Conservation (phyloP, 2,329 filamentous ascomycete genomes). For the Dactylellina leptospora region DNA sequence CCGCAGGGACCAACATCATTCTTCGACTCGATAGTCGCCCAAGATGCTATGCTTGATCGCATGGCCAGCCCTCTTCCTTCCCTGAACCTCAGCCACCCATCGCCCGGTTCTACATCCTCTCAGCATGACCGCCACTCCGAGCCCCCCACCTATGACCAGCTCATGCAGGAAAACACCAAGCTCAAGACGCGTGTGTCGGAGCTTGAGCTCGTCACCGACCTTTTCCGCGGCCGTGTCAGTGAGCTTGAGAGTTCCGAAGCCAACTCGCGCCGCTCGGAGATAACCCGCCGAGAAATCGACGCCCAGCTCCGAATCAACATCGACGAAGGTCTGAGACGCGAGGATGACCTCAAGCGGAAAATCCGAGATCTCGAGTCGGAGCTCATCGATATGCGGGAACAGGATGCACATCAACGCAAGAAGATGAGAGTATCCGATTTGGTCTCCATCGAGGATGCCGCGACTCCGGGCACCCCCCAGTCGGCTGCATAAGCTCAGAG, state of each 20-base stretch:
- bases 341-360: slow-evolving; percentile 81
- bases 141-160: slow-evolving; percentile 70
- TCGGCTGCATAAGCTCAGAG: slow-evolving; percentile 44
- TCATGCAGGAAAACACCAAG: slow-evolving; percentile 79
- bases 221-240: slow-evolving; percentile 77
- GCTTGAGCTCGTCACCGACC: slow-evolving; percentile 90
- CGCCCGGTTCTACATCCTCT: slow-evolving; percentile 69
- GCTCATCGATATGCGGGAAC: slow-evolving; percentile 59
- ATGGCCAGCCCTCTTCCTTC: slow-evolving; percentile 65
- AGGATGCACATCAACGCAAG: slow-evolving; percentile 56
- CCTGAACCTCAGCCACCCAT: slow-evolving; percentile 67
- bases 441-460: slow-evolving; percentile 51
- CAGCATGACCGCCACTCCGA: slow-evolving; percentile 66
- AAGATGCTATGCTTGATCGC: slow-evolving; percentile 54
- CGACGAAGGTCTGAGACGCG: slow-evolving; percentile 78
- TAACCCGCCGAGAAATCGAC: slow-evolving; percentile 67
- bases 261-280: slow-evolving; percentile 70
- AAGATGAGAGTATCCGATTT: slow-evolving; percentile 58
- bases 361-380: slow-evolving; percentile 78
- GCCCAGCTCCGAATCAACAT: slow-evolving; percentile 70
- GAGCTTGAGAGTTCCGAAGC: slow-evolving; percentile 80
- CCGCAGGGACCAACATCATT: slow-evolving; percentile 56
- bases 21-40: slow-evolving; percentile 56
- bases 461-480: slow-evolving; percentile 47
- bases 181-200: slow-evolving; percentile 96